Evolutionary conservation across 2,329 filamentous ascomycete genomes (phyloP).

Genomic region (Nemania serpens): DNA sequence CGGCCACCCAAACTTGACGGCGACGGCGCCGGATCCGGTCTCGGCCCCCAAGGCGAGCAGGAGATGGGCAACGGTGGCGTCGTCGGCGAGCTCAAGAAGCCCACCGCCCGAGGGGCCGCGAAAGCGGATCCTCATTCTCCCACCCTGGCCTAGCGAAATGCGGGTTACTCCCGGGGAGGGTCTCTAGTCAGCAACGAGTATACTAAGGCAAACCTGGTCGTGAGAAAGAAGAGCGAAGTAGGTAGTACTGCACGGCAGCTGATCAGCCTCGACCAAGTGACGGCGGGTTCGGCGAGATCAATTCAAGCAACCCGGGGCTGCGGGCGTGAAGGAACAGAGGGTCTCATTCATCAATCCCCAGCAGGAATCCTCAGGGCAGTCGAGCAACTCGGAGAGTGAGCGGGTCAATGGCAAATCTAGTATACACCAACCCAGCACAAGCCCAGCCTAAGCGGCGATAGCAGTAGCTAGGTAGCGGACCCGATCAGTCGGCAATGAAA

Average conservation of each 20-base stretch:
- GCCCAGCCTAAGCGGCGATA: too few relatives aligned
- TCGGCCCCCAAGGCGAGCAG: conserved; percentile 63
- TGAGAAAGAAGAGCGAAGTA: not conserved
- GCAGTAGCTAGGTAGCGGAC: too few relatives aligned
- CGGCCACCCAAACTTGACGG: conserved; percentile 85
- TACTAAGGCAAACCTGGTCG: too few relatives aligned
- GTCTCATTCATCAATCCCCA: too few relatives aligned
- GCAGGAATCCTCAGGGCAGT: too few relatives aligned
- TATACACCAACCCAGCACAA: too few relatives aligned
- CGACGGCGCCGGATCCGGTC: conserved; percentile 69
- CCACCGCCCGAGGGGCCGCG: conserved; percentile 75
- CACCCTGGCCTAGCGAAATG: not conserved
- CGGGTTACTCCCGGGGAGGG: not conserved
- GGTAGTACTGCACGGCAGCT: not conserved
- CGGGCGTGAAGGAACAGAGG: too few relatives aligned
- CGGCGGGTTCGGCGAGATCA: too few relatives aligned
- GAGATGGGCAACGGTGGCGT: conserved; percentile 67
- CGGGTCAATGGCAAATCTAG: too few relatives aligned
- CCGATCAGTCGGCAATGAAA: too few relatives aligned
- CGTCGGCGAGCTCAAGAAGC: conserved; percentile 69
- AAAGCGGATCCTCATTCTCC: conserved; percentile 72
- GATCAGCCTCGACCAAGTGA: not conserved
- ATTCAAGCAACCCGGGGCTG: too few relatives aligned
- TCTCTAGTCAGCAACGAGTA: not conserved
- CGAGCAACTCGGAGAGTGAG: too few relatives aligned